Conservation (phyloP, 2,329 filamentous ascomycete species). For the Calonectria pauciramosa region DNA sequence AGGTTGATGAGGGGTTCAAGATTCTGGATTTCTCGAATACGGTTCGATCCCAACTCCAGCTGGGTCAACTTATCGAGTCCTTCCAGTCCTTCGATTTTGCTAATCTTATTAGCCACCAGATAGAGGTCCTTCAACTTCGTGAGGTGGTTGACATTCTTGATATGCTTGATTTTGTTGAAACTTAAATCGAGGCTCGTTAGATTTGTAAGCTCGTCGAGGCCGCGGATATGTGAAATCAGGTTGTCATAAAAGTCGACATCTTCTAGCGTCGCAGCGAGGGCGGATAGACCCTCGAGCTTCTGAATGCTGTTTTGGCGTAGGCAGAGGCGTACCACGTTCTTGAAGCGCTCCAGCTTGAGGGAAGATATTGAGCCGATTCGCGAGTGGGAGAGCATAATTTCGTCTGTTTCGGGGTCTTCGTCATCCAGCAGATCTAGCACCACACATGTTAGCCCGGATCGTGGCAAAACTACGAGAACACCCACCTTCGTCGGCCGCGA, state of each 20-base stretch:
- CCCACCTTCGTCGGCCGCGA: constrained; percentile 84
- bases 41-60: constrained; percentile 92
- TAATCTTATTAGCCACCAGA: constrained; percentile 96
- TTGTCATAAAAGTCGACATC: constrained; percentile 99
- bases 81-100: constrained; percentile 86
- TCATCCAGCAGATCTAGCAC: constrained; percentile 70
- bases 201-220: constrained; percentile 81
- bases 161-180: constrained; percentile 99
- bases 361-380: constrained; percentile 83
- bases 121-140: constrained; percentile 85
- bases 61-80: constrained; percentile 81
- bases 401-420: constrained; percentile 74
- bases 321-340: constrained; percentile 81
- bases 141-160: constrained; percentile 88
- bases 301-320: constrained; percentile 93
- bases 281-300: constrained; percentile 80
- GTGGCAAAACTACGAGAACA: not conserved
- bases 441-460: not conserved
- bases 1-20: constrained; percentile 82
- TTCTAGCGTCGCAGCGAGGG: constrained; percentile 75
- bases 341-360: constrained; percentile 87
- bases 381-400: constrained; percentile 92
- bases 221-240: constrained; percentile 87
- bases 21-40: constrained; percentile 90
- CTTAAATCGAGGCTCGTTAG: constrained; percentile 89